Evolutionary conservation across 345 rosid species (phyloP), one percentile per base, ranked within the genome.

Genomic region (Eutrema heterophyllum): DNA sequence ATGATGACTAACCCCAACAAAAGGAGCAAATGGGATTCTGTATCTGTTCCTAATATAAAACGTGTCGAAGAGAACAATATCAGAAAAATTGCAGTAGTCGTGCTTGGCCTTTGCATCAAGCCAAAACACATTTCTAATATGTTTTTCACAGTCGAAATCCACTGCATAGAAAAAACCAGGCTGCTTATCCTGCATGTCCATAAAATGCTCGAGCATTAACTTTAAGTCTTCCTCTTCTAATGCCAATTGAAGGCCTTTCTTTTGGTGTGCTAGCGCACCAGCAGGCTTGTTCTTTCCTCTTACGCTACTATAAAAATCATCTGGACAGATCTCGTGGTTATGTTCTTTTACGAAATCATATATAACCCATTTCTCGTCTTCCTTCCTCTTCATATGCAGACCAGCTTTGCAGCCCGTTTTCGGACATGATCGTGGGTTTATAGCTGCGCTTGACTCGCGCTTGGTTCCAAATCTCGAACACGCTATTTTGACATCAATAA

Each of bases 111-210:
- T 86, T 9, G 74, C 73, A 70, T 86, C 86, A 30, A 83, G 68
- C 89, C 87, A 86, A 39, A 82, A 50, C 27, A 81, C 67, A 65
- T 77, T 86, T 71, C 71, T 81, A 59, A 86, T 40, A 44, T 63
- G 74, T 27, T 67, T 78, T 0, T 24, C 78, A 24, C 36, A 45
- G 43, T 82, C 82, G 18, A 83, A 35, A 67, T 85, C 88, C 15
- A 85, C 53, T 0, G 88, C 83, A 59, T 85, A 81, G 74, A 81
- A 83, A 64, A 83, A 85, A 46, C 85, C 85, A 21, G 86, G 81
- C 76, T 83, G 83, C 65, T 71, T 46, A n/a, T 66, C 78, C 57
- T 85, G 83, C 81, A 81, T 81, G 0, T 41, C 70, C 75, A 32
- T 49, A 33, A 73, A 73, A 78, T 55, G 41, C 7, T 68, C 75